These are phyloP conservation scores for Peronospora destructor DNA, from an alignment of 352 stramenopile genomes.

Conservation along the genomic window DNA sequence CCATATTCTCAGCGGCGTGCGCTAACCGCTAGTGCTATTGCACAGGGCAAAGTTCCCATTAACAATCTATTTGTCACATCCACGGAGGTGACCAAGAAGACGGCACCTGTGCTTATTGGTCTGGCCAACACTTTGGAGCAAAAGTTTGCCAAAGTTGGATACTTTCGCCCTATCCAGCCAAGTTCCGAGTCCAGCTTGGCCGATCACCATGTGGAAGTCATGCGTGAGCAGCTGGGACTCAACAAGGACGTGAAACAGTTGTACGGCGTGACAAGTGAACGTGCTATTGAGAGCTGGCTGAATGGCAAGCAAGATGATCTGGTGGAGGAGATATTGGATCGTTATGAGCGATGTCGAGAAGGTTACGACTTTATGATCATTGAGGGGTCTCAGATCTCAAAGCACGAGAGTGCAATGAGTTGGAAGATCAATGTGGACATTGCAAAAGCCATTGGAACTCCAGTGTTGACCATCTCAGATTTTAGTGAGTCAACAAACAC, in stretches of 20 bases:
- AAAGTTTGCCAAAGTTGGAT: constrained; percentile 63
- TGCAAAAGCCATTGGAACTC: constrained; percentile 57
- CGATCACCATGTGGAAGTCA: constrained; percentile 70
- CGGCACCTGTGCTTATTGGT: constrained; percentile 60
- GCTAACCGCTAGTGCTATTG: constrained; percentile 33
- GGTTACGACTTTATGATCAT: constrained; percentile 83
- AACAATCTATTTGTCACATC: constrained; percentile 66
- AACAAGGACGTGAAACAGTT: constrained; percentile 32
- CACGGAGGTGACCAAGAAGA: constrained; percentile 54
- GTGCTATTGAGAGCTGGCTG: constrained; percentile 46
- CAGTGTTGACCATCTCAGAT: constrained; percentile 60
- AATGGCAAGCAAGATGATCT: constrained; percentile 57
- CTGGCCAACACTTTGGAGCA: constrained; percentile 64
- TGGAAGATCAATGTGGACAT: constrained; percentile 80
- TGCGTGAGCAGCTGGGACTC: constrained; percentile 56
- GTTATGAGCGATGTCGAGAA: constrained; percentile 44
- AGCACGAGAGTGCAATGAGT: constrained; percentile 64
- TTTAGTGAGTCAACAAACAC: constrained; percentile 24
- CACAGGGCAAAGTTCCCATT: constrained; percentile 41
- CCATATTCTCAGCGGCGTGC: constrained; percentile 14
- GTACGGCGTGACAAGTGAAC: constrained; percentile 53
- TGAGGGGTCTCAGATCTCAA: constrained; percentile 58
- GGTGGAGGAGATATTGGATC: constrained; percentile 58
- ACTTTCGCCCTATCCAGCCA: constrained; percentile 73
- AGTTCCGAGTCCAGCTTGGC: constrained; percentile 16